These are phyloP conservation scores for Trametes coccinea DNA, from an alignment of 768 basidiomycete species.

Conservation along the genomic window DNA sequence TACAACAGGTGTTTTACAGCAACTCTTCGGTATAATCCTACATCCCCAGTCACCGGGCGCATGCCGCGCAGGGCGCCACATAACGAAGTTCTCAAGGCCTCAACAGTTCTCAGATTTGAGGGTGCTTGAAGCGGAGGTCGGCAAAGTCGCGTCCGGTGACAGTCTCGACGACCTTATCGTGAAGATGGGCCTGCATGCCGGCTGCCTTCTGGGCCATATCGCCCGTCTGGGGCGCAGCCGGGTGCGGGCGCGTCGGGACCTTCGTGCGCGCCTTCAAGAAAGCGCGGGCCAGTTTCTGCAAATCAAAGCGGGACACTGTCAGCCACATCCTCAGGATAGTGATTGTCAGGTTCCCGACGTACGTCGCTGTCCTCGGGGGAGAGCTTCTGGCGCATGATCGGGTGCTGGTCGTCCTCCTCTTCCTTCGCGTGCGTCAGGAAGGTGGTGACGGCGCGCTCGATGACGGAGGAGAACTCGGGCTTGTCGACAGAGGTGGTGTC, in stretches of 20 bases:
- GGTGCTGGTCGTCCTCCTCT: constrained; percentile 27
- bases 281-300: constrained; percentile 21
- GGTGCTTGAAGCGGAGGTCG: constrained; percentile 5
- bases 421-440: constrained; percentile 27
- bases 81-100: too few relatives aligned
- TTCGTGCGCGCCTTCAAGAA: constrained; percentile 25
- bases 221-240: constrained; percentile 23
- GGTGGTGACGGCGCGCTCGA: constrained; percentile 22
- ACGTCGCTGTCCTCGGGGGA: constrained; percentile 26
- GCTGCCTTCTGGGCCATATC: constrained; percentile 24
- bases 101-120: background rate
- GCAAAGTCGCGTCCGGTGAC: constrained; percentile 1
- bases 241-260: constrained; percentile 24
- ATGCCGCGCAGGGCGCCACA: too few relatives aligned
- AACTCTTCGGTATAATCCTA: too few relatives aligned
- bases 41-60: too few relatives aligned
- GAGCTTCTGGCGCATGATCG: constrained; percentile 12
- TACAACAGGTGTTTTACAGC: too few relatives aligned
- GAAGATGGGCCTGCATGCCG: constrained; percentile 4
- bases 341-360: background rate
- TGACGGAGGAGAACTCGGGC: constrained; percentile 21
- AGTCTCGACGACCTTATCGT: constrained; percentile 14
- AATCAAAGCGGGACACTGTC: background rate
- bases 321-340: background rate
- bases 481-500: constrained; percentile 12